These are phyloP conservation scores for Melastoma malabathricum DNA, from an alignment of 345 rosid genomes.

Conservation along the genomic window DNA sequence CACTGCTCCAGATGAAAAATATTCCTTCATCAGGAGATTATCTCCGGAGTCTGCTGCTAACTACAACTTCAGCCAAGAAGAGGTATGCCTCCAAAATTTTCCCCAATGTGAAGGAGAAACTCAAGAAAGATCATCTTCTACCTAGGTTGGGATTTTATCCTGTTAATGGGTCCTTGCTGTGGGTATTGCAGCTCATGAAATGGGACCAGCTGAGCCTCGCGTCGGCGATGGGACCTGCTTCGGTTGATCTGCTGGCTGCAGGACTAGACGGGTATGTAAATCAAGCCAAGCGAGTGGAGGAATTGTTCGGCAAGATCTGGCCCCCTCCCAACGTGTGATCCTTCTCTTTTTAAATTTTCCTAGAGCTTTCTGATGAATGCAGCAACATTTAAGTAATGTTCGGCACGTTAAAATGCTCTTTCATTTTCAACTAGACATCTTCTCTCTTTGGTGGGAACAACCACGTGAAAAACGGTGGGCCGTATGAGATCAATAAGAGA, in stretches of 20 bases:
- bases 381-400: no score
- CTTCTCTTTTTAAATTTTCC: background rate
- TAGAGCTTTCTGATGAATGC: no score
- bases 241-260: slow-evolving; percentile 66
- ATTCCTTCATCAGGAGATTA: slow-evolving; percentile 55
- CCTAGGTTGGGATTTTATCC: no score
- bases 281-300: slow-evolving; percentile 69
- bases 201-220: slow-evolving; percentile 85
- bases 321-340: slow-evolving; percentile 83
- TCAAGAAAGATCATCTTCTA: no score
- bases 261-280: slow-evolving; percentile 68
- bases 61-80: slow-evolving; percentile 62
- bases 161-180: background rate
- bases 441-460: no score
- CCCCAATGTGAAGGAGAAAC: no score
- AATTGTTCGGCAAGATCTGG: slow-evolving; percentile 80
- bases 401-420: no score
- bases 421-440: no score
- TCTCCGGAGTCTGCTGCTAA: slow-evolving; percentile 58
- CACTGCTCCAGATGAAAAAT: slow-evolving; percentile 60
- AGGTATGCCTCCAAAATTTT: slow-evolving; percentile 29
- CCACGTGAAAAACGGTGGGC: no score
- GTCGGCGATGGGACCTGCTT: slow-evolving; percentile 86
- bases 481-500: no score
- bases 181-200: slow-evolving; percentile 35